Base-by-base conservation (phyloP, 768 basidiomycete species). In the Mrakia gelida region DNA sequence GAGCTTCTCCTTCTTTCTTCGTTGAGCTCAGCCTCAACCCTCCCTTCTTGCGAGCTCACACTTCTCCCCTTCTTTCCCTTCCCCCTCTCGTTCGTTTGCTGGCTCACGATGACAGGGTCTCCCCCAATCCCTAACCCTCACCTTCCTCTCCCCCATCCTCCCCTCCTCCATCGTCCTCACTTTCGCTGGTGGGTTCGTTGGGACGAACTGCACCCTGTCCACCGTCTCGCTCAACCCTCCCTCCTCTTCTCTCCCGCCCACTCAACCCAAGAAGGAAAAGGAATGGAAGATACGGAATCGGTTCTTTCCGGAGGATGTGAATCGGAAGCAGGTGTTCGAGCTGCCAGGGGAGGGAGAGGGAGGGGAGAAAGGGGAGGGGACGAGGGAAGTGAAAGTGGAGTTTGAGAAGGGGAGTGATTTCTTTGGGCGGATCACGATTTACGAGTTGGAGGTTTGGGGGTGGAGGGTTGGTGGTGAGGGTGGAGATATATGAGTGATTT, bases 311-410 rank as follows among this genome's bases (percentile, higher is more conserved):
- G 78, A 68, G n/a, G 78, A 79, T 34, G 65, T 68, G 3, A 79
- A 79, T 62, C 49, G 73, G 45, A 32, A 23, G 38, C 78, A 79
- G 49, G 32, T 23, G 26, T 79, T 79, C 30, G 71, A 62, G 30
- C 10, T 77, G 4, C 21, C 52, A 15, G 13, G 26, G 56, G 74
- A 75, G 10, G 75, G 23, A 21, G 68, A 9, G 0, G 28, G 2
- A 11, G 76, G 82, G 88, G 88, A 41, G 86, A 52, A 38, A 30
- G 30, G 43, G 43, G 41, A 32, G 41, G 72, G 59, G 23, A 63
- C 41, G 52, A 67, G 45, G 28, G 75, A 75, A 13, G 52, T 52
- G 65, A 71, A 56, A 56, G 43, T 79, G 21, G 78, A 71, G 56
- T 75, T 79, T 38, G 78, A 79, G 70, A 79, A 79, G 71, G 75